Evolutionary conservation across 164 flowering plant genomes (phyloP), one percentile per base, ranked within the genome.

Genomic region (Stephania japonica): DNA sequence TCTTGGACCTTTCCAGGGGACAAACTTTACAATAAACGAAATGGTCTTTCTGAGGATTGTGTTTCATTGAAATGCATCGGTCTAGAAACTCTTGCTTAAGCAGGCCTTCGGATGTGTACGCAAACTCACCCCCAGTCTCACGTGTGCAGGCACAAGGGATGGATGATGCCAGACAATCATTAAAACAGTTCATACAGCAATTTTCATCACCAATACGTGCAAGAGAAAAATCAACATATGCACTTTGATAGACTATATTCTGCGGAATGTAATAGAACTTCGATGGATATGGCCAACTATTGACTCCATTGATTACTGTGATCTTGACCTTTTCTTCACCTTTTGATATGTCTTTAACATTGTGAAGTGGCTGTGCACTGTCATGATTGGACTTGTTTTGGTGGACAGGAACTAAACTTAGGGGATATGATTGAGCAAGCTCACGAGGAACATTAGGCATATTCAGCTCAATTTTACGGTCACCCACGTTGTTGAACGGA

Each of bases 71-170:
- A 42, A 89, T 80, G 71, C 87, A 88, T 27, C 78, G 66, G 2
- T 67, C 75, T 42, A 95, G 76, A 83, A 95, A 90, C 24, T 87
- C 85, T 67, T 85, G 85, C 75, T 79, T 91, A 61, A 95, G 72
- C 70, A 86, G 81, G 8, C 98, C 99, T 73, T 84, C 80, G 19
- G 70, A 67, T 49, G 93, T 89, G 76, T 92, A 95, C 0, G 97
- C 98, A 84, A 85, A 95, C 72, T 88, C 97, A 42, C 98, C 97
- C 61, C 91, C 90, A 61, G 96, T 92, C 78, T 89, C 94, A 43
- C 91, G 87, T 73, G 97, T 89, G 80, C 99, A 92, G n/a, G 90
- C 92, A 87, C 99, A 95, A 44, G 99, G 97, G 23, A 92, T 70
- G 56, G 80, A 64, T 0, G 83, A 81, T 44, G 84, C 85, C 53